Percentiles rank a stretch among this genome's conserved stretches.
These are phyloP conservation scores for Plasmodium fragile DNA, from an alignment of 169 alveolate species.

Conservation along the genomic window DNA sequence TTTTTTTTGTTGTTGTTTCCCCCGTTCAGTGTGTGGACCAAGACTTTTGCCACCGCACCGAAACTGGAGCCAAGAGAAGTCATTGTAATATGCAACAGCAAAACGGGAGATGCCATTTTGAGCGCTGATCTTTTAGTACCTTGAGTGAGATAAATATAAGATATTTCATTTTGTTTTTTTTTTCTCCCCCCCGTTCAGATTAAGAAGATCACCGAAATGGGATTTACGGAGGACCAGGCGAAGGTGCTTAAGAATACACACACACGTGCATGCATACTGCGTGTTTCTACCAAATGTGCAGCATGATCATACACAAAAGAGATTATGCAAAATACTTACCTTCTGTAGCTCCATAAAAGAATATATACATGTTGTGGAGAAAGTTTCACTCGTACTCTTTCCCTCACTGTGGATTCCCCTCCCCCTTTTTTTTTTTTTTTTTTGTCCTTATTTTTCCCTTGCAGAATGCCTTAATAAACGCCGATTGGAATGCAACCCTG, in stretches of 20 bases:
- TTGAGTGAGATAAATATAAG: neutral
- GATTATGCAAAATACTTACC: neutral
- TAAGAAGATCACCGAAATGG: slow-evolving; percentile 83
- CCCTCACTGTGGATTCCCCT: neutral
- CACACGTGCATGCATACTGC: neutral
- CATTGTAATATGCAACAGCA: slow-evolving; percentile 56
- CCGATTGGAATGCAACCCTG: slow-evolving; percentile 90
- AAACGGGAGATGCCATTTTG: slow-evolving; percentile 73
- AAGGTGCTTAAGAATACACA: slow-evolving; percentile 61
- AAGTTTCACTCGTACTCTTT: neutral
- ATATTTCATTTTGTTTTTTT: neutral
- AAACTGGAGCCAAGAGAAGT: slow-evolving; percentile 64
- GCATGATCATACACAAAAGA: neutral
- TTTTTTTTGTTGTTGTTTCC: neutral
- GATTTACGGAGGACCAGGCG: slow-evolving; percentile 84
- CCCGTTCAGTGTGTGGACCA: slow-evolving; percentile 84
- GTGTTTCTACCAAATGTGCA: neutral
- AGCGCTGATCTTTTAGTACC: slow-evolving; percentile 5
- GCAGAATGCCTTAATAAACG: slow-evolving; percentile 83
- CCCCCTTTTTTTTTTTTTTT: slow-evolving; percentile 45
- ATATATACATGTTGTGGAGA: neutral
- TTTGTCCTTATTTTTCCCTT: slow-evolving; percentile 11
- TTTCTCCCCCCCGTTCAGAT: slow-evolving; percentile 63
- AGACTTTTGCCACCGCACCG: slow-evolving; percentile 81
- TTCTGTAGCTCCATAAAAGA: neutral